Conservation (phyloP, 1,139 yeast genomes). For the Yamadazyma sp. region DNA sequence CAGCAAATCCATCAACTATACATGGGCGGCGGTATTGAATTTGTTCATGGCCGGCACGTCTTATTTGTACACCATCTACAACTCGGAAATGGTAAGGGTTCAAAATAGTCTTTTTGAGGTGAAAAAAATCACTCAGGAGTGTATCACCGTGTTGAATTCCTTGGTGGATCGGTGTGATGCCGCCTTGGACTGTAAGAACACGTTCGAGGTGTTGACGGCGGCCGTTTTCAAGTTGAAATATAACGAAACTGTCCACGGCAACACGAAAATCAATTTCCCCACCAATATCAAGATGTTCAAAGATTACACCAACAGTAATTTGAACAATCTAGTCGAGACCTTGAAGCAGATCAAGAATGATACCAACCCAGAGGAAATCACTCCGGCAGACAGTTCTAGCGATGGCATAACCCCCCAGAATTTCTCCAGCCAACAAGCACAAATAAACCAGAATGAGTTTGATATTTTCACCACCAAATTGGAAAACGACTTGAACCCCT, state of each 20-base stretch:
- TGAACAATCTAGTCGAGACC: conserved; percentile 37
- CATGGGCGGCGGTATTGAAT: conserved; percentile 93
- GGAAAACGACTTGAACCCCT: conserved; percentile 15
- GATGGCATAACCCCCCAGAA: background rate
- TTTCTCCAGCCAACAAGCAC: background rate
- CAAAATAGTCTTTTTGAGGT: conserved; percentile 52
- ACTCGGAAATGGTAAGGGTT: conserved; percentile 54
- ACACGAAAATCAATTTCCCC: conserved; percentile 12
- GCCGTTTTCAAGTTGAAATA: conserved; percentile 69
- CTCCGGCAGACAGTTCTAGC: conserved; percentile 2
- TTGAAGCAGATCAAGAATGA: conserved; percentile 14
- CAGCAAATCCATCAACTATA: conserved; percentile 67
- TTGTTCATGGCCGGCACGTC: conserved; percentile 88
- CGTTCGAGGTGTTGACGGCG: conserved; percentile 68
- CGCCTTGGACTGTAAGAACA: conserved; percentile 68
- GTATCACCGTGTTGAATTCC: conserved; percentile 60
- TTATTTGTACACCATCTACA: conserved; percentile 72
- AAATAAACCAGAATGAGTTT: conserved; percentile 4
- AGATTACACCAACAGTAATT: conserved; percentile 35
- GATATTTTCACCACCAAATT: conserved; percentile 9
- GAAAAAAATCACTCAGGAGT: conserved; percentile 53
- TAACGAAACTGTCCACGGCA: conserved; percentile 37
- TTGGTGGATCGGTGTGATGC: conserved; percentile 76
- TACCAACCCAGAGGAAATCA: background rate
- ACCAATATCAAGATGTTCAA: conserved; percentile 21